Evolutionary conservation across 2,329 filamentous ascomycete species (phyloP), one percentile per base, ranked within the genome.

Genomic region (Diaporthe humulicola): DNA sequence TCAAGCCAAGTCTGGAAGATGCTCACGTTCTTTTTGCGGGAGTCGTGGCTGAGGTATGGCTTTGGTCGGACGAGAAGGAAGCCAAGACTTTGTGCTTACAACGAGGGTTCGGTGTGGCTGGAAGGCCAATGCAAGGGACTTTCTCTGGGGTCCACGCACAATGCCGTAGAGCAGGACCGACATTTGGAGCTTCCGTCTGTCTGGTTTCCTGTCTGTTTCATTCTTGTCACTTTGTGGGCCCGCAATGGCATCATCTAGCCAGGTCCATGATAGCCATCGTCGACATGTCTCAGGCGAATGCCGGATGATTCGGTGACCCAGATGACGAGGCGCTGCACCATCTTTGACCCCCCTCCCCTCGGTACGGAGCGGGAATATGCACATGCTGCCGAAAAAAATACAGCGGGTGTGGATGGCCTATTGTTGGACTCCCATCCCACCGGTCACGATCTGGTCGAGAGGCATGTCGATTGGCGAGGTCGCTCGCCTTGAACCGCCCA

Each of bases 21-120:
- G 9, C 45, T 71, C 42, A 50, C 22, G 6, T 54, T 42, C 42
- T 36, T 60, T 33, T 25, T 17, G 33, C 22, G 57, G 57, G 70
- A 72, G 45, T 72, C 36, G 70, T 72, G 70, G 70, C 70, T 64
- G 70, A 64, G 70, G 57, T 64, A 42, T 69, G 70, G 45, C 57
- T 54, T 61, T 54, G 45, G 70, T 72, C 45, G 42, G 70, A 72
- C 70, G 50, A 64, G 70, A 30, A 64, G 57, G 57, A 72, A 54
- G 70, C n/a, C 57, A 57, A 52, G 70, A 64, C n/a, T 40, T n/a
- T 40, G 22, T 64, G 57, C 57, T 64, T 42, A 72, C 70, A 52
- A 25, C 19, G n/a, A 71, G 70, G 70, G 70, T 61, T 61, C 70
- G 70, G 70, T 72, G 70, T 72, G 70, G 50, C 67, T 70, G 52